These are phyloP conservation scores for Astrothelium macrocarpum DNA, from an alignment of 495 filamentous ascomycete species.

Conservation along the genomic window DNA sequence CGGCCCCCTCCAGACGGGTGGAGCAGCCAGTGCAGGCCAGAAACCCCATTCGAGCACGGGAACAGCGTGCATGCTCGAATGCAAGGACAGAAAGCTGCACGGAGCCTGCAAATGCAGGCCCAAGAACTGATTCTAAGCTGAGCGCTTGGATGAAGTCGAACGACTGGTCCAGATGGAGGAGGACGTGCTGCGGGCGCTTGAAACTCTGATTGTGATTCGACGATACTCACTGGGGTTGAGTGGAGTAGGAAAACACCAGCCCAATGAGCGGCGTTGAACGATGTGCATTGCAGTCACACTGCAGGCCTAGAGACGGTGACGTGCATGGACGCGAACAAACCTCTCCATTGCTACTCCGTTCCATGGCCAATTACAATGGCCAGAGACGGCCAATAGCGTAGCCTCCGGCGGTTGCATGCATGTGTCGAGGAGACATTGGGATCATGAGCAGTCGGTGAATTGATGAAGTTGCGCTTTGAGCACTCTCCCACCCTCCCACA, in stretches of 20 bases:
- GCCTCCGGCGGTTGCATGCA: background rate
- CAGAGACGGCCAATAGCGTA: background rate
- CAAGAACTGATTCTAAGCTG: background rate
- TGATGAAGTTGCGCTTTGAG: too few species aligned
- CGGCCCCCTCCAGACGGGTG: background rate
- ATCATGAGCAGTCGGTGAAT: too few species aligned
- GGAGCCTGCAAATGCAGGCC: background rate
- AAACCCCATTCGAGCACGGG: background rate
- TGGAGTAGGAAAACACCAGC: background rate
- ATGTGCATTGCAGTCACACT: background rate
- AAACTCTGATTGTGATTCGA: background rate
- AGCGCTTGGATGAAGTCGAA: conserved; percentile 2
- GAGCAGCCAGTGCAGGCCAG: background rate
- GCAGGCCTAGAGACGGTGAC: background rate
- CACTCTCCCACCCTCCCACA: background rate
- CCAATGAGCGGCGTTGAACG: background rate
- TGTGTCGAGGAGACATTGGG: background rate
- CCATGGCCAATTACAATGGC: background rate
- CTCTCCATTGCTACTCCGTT: background rate
- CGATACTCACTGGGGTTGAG: background rate
- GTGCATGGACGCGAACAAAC: background rate
- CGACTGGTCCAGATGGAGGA: background rate
- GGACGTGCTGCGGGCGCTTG: background rate
- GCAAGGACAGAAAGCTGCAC: background rate
- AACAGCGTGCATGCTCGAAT: background rate